These are phyloP conservation scores for Leccinellum luteum DNA, from an alignment of 768 basidiomycete genomes.

Conservation along the genomic window DNA sequence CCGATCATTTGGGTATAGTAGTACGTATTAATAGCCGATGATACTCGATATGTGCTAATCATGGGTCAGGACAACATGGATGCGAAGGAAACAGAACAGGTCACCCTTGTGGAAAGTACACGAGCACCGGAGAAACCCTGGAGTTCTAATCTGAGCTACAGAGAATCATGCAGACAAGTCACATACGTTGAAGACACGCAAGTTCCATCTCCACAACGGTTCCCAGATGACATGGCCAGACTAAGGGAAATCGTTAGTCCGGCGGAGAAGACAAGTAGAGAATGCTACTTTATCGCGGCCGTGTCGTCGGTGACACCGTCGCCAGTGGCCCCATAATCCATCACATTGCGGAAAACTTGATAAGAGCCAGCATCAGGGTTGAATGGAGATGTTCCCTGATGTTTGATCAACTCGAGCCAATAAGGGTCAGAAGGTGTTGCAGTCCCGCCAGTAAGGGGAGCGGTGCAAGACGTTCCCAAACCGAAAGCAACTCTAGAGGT, in stretches of 20 bases:
- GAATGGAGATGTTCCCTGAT: constrained; percentile 69
- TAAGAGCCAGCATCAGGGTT: constrained; percentile 53
- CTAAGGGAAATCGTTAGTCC: constrained; percentile 31
- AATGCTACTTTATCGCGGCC: constrained; percentile 60
- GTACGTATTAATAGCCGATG: constrained; percentile 61
- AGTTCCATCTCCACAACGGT: constrained; percentile 55
- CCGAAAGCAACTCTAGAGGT: constrained; percentile 18
- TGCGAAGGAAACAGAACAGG: not conserved
- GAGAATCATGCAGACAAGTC: not conserved
- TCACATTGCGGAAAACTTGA: constrained; percentile 76
- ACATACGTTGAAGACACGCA: constrained; percentile 49
- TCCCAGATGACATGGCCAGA: constrained; percentile 58
- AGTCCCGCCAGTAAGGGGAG: constrained; percentile 46
- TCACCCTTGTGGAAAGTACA: constrained; percentile 75
- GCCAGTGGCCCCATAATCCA: constrained; percentile 51
- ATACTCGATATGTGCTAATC: constrained; percentile 62
- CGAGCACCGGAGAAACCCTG: constrained; percentile 55
- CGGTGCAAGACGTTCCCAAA: constrained; percentile 47
- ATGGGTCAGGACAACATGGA: not conserved
- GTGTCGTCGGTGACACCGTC: constrained; percentile 77
- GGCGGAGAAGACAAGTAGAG: not conserved
- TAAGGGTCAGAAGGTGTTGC: constrained; percentile 45
- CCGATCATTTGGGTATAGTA: constrained; percentile 81
- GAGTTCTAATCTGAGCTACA: not conserved
- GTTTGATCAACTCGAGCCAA: constrained; percentile 70